Conservation (phyloP, 495 filamentous ascomycete species). For the Parachaetomium inaequale region DNA sequence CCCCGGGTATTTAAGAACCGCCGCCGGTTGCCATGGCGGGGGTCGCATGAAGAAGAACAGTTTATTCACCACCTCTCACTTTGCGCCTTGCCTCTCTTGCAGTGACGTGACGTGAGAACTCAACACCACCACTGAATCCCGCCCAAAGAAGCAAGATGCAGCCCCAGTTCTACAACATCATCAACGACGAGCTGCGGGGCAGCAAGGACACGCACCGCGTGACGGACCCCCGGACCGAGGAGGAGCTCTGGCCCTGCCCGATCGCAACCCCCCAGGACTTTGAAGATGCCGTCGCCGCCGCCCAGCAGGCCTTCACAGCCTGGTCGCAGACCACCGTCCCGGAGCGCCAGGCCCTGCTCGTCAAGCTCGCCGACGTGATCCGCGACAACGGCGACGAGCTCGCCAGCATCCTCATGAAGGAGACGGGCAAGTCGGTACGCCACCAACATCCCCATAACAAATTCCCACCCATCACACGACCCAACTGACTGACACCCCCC, state of each 20-base stretch:
- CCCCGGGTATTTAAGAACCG: constrained; percentile 8
- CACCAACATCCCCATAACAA: too few species aligned
- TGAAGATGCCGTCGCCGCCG: constrained; percentile 49
- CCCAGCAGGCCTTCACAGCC: constrained; percentile 42
- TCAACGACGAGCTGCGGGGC: constrained; percentile 43
- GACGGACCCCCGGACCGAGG: constrained; percentile 46
- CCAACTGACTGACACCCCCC: not conserved
- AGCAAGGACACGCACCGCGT: constrained; percentile 37
- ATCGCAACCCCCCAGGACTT: constrained; percentile 45
- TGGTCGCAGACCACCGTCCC: constrained; percentile 42
- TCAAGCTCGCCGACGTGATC: constrained; percentile 47
- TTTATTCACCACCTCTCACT: not conserved
- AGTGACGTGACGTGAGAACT: not conserved
- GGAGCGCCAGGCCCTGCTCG: constrained; percentile 52
- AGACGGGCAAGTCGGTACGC: constrained; percentile 44
- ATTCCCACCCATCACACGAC: too few species aligned
- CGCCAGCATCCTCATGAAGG: constrained; percentile 36
- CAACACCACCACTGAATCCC: not conserved
- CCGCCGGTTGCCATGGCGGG: not conserved
- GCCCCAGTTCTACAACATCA: constrained; percentile 44
- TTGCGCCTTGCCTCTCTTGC: not conserved
- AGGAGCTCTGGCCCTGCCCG: constrained; percentile 46
- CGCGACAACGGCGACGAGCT: constrained; percentile 37
- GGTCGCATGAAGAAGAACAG: not conserved
- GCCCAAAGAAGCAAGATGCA: constrained; percentile 21